phyloP scores from a whole-genome alignment of 495 filamentous ascomycete genomes.

The Talaromyces trachyspermus region DNA sequence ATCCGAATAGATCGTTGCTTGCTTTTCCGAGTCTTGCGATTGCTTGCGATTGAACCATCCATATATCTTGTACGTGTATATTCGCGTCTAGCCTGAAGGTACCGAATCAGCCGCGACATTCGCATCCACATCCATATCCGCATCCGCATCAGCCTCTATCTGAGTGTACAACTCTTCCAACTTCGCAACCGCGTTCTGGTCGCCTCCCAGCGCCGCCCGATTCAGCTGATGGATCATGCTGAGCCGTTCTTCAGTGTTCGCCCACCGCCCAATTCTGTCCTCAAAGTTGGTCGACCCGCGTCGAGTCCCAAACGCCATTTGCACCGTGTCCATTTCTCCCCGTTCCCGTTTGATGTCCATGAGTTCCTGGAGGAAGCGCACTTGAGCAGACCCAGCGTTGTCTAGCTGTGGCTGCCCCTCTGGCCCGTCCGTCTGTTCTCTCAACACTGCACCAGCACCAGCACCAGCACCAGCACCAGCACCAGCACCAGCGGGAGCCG shows the following conservation, averaged over 20 bases:
- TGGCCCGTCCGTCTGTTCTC: background rate
- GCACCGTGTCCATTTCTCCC: conserved; percentile 40
- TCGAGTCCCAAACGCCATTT: conserved; percentile 23
- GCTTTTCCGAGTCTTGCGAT: too few relatives aligned
- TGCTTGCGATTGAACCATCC: too few relatives aligned
- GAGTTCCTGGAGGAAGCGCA: conserved; percentile 37
- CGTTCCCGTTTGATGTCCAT: conserved; percentile 32
- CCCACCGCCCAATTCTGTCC: conserved; percentile 31
- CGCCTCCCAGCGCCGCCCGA: conserved; percentile 25
- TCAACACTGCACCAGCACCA: background rate
- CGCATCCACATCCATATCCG: too few relatives aligned
- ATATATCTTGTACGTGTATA: too few relatives aligned
- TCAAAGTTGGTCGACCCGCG: conserved; percentile 25
- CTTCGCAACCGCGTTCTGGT: conserved; percentile 24
- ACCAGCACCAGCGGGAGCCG: background rate
- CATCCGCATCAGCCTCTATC: conserved; percentile 10
- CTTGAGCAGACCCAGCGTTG: conserved; percentile 24
- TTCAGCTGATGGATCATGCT: conserved; percentile 28
- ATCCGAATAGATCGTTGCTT: too few relatives aligned
- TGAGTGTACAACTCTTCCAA: conserved; percentile 25
- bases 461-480: background rate
- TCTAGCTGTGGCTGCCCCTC: background rate
- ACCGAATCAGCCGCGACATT: too few relatives aligned
- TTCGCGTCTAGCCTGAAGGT: too few relatives aligned
- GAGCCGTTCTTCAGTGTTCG: conserved; percentile 33